phyloP scores from a whole-genome alignment of 768 basidiomycete genomes.

The Favolaschia claudopus region DNA sequence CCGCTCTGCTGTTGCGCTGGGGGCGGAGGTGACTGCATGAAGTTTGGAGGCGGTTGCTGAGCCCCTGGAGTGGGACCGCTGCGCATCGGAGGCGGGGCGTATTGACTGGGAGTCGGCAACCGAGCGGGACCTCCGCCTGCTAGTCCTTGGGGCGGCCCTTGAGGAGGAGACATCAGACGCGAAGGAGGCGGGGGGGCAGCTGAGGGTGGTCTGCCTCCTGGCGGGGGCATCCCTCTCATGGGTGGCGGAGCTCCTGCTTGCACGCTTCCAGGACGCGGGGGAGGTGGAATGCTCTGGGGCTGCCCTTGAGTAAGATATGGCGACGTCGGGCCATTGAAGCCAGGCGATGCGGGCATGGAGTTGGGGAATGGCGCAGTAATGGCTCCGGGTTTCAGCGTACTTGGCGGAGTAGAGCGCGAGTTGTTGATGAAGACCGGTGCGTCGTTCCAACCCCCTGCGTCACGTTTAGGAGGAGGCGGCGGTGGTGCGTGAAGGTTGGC shows the following conservation, averaged over 20 bases:
- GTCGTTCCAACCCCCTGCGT: constrained; percentile 92
- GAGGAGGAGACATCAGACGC: constrained; percentile 57
- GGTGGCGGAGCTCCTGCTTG: constrained; percentile 52
- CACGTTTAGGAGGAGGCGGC: constrained; percentile 65
- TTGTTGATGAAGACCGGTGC: constrained; percentile 63
- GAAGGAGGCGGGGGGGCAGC: constrained; percentile 43
- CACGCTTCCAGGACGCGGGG: constrained; percentile 70
- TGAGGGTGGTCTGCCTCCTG: constrained; percentile 30
- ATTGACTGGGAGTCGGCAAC: constrained; percentile 57
- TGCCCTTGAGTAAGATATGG: constrained; percentile 54
- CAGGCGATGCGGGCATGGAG: constrained; percentile 53
- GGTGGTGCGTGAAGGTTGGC: constrained; percentile 31
- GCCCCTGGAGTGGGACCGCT: constrained; percentile 47
- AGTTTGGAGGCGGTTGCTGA: constrained; percentile 22
- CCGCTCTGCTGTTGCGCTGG: constrained; percentile 29
- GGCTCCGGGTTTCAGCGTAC: constrained; percentile 64
- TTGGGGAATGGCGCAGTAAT: constrained; percentile 93
- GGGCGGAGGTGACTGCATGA: constrained; percentile 32
- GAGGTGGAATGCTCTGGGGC: constrained; percentile 61
- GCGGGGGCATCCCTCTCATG: constrained; percentile 37
- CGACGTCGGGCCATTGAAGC: constrained; percentile 52
- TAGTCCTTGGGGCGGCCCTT: constrained; percentile 38
- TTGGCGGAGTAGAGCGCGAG: constrained; percentile 56
- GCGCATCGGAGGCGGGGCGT: constrained; percentile 53
- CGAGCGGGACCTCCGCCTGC: constrained; percentile 28